Conservation (phyloP, 768 basidiomycete genomes). For the Amanita jacksonii region DNA sequence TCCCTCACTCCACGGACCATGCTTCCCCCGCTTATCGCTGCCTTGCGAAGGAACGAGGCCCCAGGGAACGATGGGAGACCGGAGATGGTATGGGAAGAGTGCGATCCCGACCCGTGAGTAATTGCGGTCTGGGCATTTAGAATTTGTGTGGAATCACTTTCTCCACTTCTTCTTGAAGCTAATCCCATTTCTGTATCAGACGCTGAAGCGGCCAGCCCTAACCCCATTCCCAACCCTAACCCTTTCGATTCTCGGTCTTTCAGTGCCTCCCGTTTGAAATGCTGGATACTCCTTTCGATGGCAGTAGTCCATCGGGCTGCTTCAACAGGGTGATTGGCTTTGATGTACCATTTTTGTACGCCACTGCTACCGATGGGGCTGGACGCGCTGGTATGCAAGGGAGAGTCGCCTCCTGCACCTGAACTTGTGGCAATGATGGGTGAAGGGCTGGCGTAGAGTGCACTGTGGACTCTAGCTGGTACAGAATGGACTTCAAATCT, state of each 20-base stretch:
- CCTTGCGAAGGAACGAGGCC: not conserved
- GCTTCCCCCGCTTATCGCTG: not conserved
- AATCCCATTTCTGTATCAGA: constrained; percentile 12
- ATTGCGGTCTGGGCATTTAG: too few species aligned
- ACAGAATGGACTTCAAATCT: constrained; percentile 78
- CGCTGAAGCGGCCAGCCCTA: not conserved
- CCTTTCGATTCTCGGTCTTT: not conserved
- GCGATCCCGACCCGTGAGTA: too few species aligned
- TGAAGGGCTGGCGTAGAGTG: not conserved
- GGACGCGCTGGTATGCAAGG: not conserved
- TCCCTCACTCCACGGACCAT: constrained; percentile 2
- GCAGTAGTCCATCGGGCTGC: constrained; percentile 82
- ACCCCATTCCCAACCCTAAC: too few species aligned
- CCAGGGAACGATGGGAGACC: not conserved
- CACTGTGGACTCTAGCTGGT: constrained; percentile 27
- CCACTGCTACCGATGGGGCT: constrained; percentile 10
- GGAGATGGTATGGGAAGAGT: not conserved
- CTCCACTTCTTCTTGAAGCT: constrained; percentile 34
- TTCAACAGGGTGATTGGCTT: constrained; percentile 82
- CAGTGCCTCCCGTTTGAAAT: constrained; percentile 30
- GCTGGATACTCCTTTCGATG: constrained; percentile 65
- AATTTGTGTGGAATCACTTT: constrained; percentile 32
- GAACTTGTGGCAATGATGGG: not conserved
- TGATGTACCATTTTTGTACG: constrained; percentile 73
- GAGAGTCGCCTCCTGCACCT: not conserved